Evolutionary conservation across 148 eudicot genomes (phyloP), one percentile per base, ranked within the genome.

Genomic region (Rheum nobile): DNA sequence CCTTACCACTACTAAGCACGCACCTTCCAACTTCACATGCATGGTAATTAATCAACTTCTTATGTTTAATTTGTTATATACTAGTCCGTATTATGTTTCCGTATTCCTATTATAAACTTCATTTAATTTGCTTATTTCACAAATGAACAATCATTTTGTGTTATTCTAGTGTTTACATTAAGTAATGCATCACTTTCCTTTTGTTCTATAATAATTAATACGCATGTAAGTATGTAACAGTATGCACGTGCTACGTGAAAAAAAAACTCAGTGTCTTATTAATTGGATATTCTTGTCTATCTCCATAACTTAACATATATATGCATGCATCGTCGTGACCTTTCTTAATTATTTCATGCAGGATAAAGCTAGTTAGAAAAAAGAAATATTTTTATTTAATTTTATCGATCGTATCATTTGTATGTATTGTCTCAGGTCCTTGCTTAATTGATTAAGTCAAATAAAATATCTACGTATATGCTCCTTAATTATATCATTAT

Each of bases 1-100:
- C 81, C 81, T 55, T 41, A 50, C 50, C 77, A 78, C 73, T 57
- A 61, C 74, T 78, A 50, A 74, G 32, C 54, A 35, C n/a, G n/a
- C 4, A 74, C 46, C 73, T 32, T 28, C 24, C 0, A 28, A 50
- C 2, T 9, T 57, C 67, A 57, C 67, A 57, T 54, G 63, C 26
- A 37, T 41, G 43, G 43, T 41, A 41, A 41, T 8, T 57, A 57
- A 57, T 8, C 21, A 28, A 26, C 67, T 22, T 28, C n/a, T n/a
- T n/a, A n/a, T n/a, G n/a, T 12, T 12, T 10, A 57, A 28, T 57
- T 57, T 24, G 1, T 26, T 11, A 11, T 9, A 26, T 44, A 3
- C 0, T 48, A 2, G n/a, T n/a, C n/a, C n/a, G n/a, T 1, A 22
- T 21, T 54, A 8, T 26, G 17, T 57, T 24, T 26, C 6, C 6